Evolutionary conservation across 192 early-diverging fungal species (phyloP).

Genomic region (Spizellomyces punctatus): DNA sequence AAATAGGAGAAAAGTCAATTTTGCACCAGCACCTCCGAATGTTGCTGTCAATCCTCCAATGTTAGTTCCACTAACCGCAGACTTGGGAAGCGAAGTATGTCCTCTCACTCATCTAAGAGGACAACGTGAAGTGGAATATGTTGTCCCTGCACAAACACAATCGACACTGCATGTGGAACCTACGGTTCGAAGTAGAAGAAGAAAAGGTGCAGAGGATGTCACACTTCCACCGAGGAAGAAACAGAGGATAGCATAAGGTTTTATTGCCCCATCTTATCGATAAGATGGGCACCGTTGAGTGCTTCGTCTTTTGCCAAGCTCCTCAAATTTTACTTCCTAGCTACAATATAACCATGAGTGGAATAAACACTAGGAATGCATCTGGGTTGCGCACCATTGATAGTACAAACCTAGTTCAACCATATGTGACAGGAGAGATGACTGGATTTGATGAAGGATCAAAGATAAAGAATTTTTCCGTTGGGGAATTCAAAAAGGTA

Average conservation of each 20-base stretch:
- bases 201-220: background rate
- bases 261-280: too few species aligned
- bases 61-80: too few species aligned
- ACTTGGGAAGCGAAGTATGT: background rate
- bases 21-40: too few species aligned
- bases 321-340: background rate
- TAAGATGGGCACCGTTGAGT: too few species aligned
- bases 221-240: background rate
- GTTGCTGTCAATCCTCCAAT: too few species aligned
- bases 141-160: background rate
- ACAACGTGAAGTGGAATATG: background rate
- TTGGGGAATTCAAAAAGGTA: background rate
- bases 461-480: background rate
- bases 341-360: background rate
- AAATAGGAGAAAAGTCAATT: too few species aligned
- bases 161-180: background rate
- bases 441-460: background rate
- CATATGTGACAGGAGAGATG: conserved; percentile 11
- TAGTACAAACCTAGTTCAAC: background rate
- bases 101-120: conserved; percentile 1
- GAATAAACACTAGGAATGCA: background rate
- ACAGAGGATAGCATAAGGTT: too few species aligned
- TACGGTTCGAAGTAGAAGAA: background rate
- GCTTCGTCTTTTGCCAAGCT: background rate
- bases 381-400: background rate